These are phyloP conservation scores for Crepidotus sp. DNA, from an alignment of 1,284 basidiomycete genomes.

Conservation along the genomic window DNA sequence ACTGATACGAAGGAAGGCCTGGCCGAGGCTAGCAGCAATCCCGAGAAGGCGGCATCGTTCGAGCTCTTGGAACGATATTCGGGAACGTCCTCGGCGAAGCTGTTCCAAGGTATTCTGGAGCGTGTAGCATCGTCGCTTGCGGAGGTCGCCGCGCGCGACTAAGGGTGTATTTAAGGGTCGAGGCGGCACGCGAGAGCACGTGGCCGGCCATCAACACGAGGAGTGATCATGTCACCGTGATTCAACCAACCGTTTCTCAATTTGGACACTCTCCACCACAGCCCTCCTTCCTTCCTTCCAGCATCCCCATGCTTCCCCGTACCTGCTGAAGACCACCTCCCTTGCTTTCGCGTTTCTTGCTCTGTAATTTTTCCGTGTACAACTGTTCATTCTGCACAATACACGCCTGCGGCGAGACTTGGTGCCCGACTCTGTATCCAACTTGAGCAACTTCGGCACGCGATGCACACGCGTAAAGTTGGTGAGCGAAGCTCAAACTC, in stretches of 20 bases:
- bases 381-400: conserved; percentile 16
- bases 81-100: conserved; percentile 50
- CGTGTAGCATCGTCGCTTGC: conserved; percentile 26
- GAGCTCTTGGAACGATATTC: conserved; percentile 46
- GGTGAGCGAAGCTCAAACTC: conserved; percentile 18
- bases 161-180: too few relatives aligned
- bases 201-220: too few relatives aligned
- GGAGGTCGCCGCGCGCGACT: conserved; percentile 2
- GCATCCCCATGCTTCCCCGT: not conserved
- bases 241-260: not conserved
- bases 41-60: conserved; percentile 28
- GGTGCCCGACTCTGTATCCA: conserved; percentile 10
- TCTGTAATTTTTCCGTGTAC: conserved; percentile 17
- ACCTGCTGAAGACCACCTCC: conserved; percentile 3
- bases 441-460: conserved; percentile 15
- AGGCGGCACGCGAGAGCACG: too few relatives aligned
- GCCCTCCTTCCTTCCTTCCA: not conserved
- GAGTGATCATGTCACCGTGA: too few relatives aligned
- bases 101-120: conserved; percentile 49
- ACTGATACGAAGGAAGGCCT: conserved; percentile 29
- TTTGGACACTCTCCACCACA: not conserved
- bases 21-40: conserved; percentile 2
- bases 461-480: conserved; percentile 18
- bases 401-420: conserved; percentile 8
- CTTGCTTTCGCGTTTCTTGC: conserved; percentile 7